Conservation (phyloP, 495 filamentous ascomycete species). For the Terfezia boudieri region DNA sequence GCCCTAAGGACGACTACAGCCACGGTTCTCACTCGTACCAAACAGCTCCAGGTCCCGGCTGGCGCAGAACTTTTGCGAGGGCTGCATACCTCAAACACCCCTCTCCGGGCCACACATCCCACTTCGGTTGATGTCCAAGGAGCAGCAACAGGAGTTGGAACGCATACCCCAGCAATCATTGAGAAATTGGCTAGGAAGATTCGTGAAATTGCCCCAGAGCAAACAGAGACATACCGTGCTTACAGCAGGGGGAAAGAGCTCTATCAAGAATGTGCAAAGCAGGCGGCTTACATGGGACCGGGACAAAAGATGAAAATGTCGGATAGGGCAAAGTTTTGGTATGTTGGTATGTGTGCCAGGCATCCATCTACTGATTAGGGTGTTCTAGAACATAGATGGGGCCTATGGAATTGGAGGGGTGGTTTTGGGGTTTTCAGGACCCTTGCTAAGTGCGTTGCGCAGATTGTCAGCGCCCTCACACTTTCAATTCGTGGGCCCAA, state of each 20-base stretch:
- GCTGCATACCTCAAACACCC: no score
- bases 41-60: no score
- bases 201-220: conserved; percentile 22
- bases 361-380: neutral
- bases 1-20: no score
- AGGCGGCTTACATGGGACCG: conserved; percentile 41
- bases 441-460: no score
- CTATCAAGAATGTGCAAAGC: conserved; percentile 50
- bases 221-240: conserved; percentile 48
- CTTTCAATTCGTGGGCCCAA: conserved; percentile 88
- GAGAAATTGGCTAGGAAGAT: conserved; percentile 6
- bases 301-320: conserved; percentile 4
- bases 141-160: no score
- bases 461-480: conserved; percentile 29
- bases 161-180: neutral
- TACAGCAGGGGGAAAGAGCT: conserved; percentile 57
- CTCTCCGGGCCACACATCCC: no score
- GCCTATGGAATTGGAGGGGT: no score
- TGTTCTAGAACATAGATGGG: neutral
- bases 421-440: no score
- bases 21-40: no score
- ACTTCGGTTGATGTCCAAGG: no score
- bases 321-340: conserved; percentile 30
- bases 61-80: no score
- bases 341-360: conserved; percentile 35